Conservation (phyloP, 495 filamentous ascomycete genomes). For the Podospora tetraspora region DNA sequence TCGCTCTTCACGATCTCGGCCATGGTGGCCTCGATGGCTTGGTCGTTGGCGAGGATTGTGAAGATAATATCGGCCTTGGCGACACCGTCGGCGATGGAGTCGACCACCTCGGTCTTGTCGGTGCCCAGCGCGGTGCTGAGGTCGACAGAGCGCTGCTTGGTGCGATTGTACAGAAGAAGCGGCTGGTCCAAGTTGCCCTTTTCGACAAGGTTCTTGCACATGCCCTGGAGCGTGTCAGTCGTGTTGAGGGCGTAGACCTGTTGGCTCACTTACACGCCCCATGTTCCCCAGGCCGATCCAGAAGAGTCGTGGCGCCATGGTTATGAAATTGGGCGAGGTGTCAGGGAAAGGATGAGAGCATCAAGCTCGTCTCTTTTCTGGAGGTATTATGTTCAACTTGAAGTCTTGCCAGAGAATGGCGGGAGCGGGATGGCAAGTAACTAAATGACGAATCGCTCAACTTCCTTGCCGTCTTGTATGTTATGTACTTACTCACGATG, state of each 20-base stretch:
- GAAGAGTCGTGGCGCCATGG: conserved; percentile 60
- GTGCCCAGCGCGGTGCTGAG: conserved; percentile 49
- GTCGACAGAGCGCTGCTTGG: conserved; percentile 51
- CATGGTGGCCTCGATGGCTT: conserved; percentile 57
- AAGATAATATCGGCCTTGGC: conserved; percentile 71
- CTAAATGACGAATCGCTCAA: neutral
- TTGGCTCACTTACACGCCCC: conserved; percentile 59
- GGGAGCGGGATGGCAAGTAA: neutral
- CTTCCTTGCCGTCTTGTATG: neutral
- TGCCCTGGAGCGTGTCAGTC: conserved; percentile 52
- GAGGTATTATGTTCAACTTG: neutral
- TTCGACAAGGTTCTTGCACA: conserved; percentile 74
- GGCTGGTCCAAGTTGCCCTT: conserved; percentile 68
- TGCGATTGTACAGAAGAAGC: conserved; percentile 77
- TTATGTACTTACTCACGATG: neutral
- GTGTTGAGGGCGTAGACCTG: conserved; percentile 15
- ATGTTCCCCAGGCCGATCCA: conserved; percentile 93
- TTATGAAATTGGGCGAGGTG: conserved; percentile 4
- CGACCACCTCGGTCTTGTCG: conserved; percentile 56
- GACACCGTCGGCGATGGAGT: conserved; percentile 60
- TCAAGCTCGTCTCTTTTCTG: neutral
- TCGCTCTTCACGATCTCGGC: conserved; percentile 48
- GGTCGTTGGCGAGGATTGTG: conserved; percentile 75
- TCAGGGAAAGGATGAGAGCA: neutral
- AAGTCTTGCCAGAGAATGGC: neutral